Conservation (phyloP, 2,329 filamentous ascomycete genomes). For the Dactylellina leptospora region DNA sequence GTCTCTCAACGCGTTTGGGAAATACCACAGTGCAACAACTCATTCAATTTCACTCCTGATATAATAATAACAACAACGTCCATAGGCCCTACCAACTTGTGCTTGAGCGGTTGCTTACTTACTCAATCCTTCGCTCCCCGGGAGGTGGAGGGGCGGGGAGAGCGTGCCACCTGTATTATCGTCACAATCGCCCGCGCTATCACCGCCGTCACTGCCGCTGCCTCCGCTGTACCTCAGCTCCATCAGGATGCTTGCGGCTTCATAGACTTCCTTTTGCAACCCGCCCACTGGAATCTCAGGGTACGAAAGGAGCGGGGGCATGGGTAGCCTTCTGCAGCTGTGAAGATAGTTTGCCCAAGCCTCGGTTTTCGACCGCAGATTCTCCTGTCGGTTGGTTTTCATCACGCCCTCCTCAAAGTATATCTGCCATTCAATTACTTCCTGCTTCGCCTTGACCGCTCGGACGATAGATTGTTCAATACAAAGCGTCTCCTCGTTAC, state of each 20-base stretch:
- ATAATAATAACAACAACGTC: not conserved
- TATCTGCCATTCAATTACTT: slow-evolving; percentile 48
- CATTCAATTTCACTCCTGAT: not conserved
- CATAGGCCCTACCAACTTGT: too few relatives aligned
- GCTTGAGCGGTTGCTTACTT: too few relatives aligned
- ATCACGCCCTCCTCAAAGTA: slow-evolving; percentile 34
- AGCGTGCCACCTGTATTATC: too few relatives aligned
- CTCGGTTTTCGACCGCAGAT: slow-evolving; percentile 16
- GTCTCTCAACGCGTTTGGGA: not conserved
- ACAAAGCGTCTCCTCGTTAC: slow-evolving; percentile 30
- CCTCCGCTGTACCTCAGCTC: slow-evolving; percentile 27
- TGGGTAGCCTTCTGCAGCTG: slow-evolving; percentile 19
- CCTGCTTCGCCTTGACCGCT: slow-evolving; percentile 54
- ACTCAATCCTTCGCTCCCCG: too few relatives aligned
- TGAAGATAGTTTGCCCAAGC: slow-evolving; percentile 35
- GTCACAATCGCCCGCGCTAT: too few relatives aligned
- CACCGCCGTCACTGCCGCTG: too few relatives aligned
- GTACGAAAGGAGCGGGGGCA: slow-evolving; percentile 40
- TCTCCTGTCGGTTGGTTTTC: slow-evolving; percentile 30
- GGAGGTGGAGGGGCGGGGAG: too few relatives aligned
- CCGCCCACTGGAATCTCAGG: slow-evolving; percentile 2
- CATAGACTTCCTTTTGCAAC: slow-evolving; percentile 19
- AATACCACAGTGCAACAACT: slow-evolving; percentile 31
- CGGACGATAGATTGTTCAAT: slow-evolving; percentile 32
- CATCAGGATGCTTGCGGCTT: slow-evolving; percentile 44